Evolutionary conservation across 169 alveolate species (phyloP), one percentile per base, ranked within the genome.

Genomic region (Fabrea salina): DNA sequence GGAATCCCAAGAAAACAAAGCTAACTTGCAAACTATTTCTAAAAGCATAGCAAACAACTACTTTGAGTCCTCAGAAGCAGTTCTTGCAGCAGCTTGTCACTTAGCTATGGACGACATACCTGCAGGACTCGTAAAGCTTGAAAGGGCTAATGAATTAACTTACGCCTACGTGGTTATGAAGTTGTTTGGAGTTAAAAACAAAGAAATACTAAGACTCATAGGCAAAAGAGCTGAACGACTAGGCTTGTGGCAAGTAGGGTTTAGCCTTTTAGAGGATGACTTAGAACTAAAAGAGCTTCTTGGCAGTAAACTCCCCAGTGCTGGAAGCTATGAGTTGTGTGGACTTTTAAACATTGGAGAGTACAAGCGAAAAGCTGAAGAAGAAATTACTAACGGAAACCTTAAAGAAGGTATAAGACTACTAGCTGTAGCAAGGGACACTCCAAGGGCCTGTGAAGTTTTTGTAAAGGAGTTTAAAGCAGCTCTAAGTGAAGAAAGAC

Each of bases 81-180:
- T 68, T 43, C 4, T 43, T 1, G 19, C 78, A 22, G 61, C 78
- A 39, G 61, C 64, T 41, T 41, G 30, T 68, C 41, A 37, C 44
- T 4, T 68, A 1, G 16, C 78, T n/a, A 19, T 68, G 22, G 27
- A 37, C 16, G 41, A 68, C 4, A 11, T 16, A 16, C 11, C 39
- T 1, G 59, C 39, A 68, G 78, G 64, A 1, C 27, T 32, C 1
- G 37, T 11, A 1, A 61, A 32, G n/a, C 51, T 61, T 27, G 8
- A 32, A 35, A 27, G 44, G 16, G 51, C 37, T 4, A n/a, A 61
- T 35, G 75, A 61, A 61, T 13, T 61, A 13, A 16, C 44, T 0
- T 61, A 32, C 27, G 75, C 75, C 1, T 35, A 13, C 8, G 75
- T 25, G 16, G 30, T 61, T 16, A 16, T 30, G 8, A 13, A 61